Conservation (phyloP, 768 basidiomycete species). For the Termitomyces eurrhizus region DNA sequence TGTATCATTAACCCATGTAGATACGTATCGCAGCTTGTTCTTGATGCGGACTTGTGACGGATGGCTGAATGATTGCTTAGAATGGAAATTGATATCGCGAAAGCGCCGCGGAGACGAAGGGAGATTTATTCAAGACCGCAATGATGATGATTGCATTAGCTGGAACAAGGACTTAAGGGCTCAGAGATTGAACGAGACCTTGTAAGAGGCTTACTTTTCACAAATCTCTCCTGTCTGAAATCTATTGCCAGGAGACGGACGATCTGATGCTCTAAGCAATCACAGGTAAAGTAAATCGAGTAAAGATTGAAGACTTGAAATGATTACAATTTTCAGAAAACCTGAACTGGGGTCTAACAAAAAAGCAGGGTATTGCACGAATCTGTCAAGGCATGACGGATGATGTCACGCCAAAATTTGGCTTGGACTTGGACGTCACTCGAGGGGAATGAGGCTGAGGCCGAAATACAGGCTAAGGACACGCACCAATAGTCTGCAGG, state of each 20-base stretch:
- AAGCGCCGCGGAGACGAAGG: background rate
- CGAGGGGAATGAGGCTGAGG: background rate
- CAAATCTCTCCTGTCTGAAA: background rate
- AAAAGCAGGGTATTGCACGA: background rate
- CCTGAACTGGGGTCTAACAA: background rate
- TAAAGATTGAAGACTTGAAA: background rate
- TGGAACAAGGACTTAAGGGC: background rate
- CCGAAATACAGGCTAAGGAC: background rate
- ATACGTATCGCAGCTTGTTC: background rate
- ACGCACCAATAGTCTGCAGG: constrained; percentile 39
- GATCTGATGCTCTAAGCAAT: background rate
- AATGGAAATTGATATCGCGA: background rate
- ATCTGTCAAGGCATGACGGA: constrained; percentile 5
- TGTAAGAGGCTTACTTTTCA: background rate
- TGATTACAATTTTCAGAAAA: background rate
- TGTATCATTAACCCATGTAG: background rate
- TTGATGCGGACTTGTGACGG: background rate
- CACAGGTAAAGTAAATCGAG: background rate
- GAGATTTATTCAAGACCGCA: background rate
- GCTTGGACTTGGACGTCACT: constrained; percentile 24
- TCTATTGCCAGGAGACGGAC: background rate
- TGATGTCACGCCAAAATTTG: constrained; percentile 20
- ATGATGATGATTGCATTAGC: background rate
- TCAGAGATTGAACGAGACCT: background rate
- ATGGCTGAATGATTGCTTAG: background rate